These are phyloP conservation scores for Metarhizium guizhouense DNA, from an alignment of 2,329 filamentous ascomycete genomes.

Conservation along the genomic window DNA sequence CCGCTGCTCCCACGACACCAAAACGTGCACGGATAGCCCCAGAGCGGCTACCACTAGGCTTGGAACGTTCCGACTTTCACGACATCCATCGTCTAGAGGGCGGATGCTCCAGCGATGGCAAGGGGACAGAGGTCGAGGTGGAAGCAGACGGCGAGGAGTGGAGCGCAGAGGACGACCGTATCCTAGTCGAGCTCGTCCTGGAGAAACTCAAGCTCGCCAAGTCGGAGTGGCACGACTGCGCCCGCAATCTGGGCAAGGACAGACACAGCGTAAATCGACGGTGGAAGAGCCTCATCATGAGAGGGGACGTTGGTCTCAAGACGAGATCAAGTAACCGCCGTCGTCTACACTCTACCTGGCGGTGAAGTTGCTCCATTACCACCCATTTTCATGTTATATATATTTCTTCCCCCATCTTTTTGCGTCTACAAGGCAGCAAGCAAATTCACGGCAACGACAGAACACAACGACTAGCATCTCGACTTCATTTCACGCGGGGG, in stretches of 20 bases:
- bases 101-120: conserved; percentile 11
- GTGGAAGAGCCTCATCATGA: conserved; percentile 54
- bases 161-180: conserved; percentile 55
- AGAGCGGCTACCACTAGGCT: conserved; percentile 49
- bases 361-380: conserved; percentile 19
- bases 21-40: conserved; percentile 53
- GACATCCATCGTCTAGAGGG: conserved; percentile 28
- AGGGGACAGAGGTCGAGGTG: conserved; percentile 30
- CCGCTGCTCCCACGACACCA: conserved; percentile 39
- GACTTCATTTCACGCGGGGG: no score
- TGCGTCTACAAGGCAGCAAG: no score
- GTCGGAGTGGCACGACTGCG: conserved; percentile 60
- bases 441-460: no score
- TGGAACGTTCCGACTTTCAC: conserved; percentile 51
- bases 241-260: conserved; percentile 53
- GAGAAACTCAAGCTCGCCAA: conserved; percentile 57
- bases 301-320: conserved; percentile 53
- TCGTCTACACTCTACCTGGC: conserved; percentile 48
- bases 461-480: no score
- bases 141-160: conserved; percentile 42
- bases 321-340: conserved; percentile 30
- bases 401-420: not conserved
- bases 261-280: conserved; percentile 45
- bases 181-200: conserved; percentile 58
- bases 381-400: not conserved